Conservation (phyloP, 2,329 filamentous ascomycete species). For the Colletotrichum ledebouriae region DNA sequence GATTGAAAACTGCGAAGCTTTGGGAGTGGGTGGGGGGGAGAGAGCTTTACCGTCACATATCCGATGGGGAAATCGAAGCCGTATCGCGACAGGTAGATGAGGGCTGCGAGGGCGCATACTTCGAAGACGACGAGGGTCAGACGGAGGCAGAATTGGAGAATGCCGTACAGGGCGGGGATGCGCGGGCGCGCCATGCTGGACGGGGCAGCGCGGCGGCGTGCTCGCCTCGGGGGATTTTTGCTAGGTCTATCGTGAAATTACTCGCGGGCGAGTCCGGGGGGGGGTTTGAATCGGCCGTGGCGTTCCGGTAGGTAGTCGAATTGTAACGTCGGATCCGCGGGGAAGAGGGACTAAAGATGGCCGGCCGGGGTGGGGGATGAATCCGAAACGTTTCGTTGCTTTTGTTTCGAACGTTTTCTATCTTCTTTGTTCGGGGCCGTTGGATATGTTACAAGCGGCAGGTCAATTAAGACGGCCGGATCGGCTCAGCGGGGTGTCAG, state of each 20-base stretch:
- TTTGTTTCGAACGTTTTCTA: conserved; percentile 1
- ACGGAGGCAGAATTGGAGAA: conserved; percentile 44
- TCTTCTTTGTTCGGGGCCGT: not conserved
- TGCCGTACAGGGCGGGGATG: conserved; percentile 43
- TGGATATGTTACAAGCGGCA: conserved; percentile 11
- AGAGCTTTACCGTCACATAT: conserved; percentile 39
- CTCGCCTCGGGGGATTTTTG: conserved; percentile 5
- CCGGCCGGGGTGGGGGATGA: not conserved
- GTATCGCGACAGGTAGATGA: conserved; percentile 41
- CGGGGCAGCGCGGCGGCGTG: conserved; percentile 9
- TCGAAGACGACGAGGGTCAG: conserved; percentile 43
- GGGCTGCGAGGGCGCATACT: conserved; percentile 43
- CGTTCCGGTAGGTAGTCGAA: not conserved
- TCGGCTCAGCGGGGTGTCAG: not conserved
- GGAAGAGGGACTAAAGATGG: not conserved
- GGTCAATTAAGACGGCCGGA: conserved; percentile 13
- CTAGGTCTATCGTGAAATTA: conserved; percentile 32
- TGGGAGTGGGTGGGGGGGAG: not conserved
- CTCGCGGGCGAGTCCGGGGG: conserved; percentile 9
- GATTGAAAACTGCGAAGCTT: not conserved
- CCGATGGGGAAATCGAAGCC: conserved; percentile 40
- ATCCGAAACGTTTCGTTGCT: conserved; percentile 5
- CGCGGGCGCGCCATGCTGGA: conserved; percentile 42
- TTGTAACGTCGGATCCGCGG: conserved; percentile 1
- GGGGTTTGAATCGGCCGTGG: not conserved